Conservation (phyloP, 2,329 filamentous ascomycete species). For the Verticillium nubilum region DNA sequence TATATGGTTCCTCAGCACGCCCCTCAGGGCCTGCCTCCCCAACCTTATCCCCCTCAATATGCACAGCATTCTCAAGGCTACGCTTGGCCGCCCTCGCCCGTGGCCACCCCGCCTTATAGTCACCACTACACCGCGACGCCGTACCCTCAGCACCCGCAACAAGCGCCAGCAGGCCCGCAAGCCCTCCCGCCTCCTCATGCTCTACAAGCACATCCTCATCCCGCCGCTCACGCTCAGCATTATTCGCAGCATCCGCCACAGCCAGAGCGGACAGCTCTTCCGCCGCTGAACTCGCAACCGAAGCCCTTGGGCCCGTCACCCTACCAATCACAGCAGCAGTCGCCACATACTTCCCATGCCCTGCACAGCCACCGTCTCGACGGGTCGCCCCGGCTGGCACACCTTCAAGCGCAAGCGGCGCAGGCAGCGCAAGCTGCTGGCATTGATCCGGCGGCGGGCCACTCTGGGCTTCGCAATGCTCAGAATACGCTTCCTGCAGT, state of each 20-base stretch:
- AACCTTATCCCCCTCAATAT: constrained; percentile 33
- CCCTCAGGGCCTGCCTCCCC: constrained; percentile 30
- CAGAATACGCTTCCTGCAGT: constrained; percentile 40
- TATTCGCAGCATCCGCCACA: constrained; percentile 20
- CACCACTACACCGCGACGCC: constrained; percentile 39
- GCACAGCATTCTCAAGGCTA: constrained; percentile 29
- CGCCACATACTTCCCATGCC: constrained; percentile 20
- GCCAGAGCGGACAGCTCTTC: constrained; percentile 28
- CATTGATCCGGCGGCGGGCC: constrained; percentile 20
- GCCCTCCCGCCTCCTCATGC: constrained; percentile 15
- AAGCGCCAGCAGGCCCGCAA: constrained; percentile 2
- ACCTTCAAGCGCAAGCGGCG: constrained; percentile 35
- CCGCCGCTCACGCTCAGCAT: constrained; percentile 20
- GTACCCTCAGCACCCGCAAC: constrained; percentile 24
- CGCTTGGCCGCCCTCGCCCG: constrained; percentile 51
- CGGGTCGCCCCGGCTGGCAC: constrained; percentile 39
- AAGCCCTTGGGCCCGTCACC: constrained; percentile 21
- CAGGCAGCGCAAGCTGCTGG: constrained; percentile 24
- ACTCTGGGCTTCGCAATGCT: constrained; percentile 30
- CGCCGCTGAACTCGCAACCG: constrained; percentile 25
- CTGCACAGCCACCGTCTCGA: constrained; percentile 11
- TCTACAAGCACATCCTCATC: constrained; percentile 20
- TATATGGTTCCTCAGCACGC: constrained; percentile 19
- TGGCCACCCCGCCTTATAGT: constrained; percentile 47
- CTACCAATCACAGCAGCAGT: constrained; percentile 25